Base-by-base conservation (phyloP, 1,284 basidiomycete species). In the Ustilago shanxiensis region DNA sequence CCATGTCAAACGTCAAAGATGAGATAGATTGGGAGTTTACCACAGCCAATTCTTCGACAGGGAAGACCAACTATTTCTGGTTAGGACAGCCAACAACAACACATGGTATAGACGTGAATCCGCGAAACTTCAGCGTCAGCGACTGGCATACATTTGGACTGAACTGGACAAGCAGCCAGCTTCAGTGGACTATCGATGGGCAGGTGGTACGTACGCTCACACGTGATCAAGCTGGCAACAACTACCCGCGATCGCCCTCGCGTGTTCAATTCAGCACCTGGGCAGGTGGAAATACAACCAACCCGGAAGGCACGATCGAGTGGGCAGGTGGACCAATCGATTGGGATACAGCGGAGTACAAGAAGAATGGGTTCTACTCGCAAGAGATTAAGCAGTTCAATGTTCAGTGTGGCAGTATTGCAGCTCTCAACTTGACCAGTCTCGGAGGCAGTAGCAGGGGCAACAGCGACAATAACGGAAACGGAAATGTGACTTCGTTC, bases 241-340 rank as follows among this genome's bases (percentile, higher is more conserved):
- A 55, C 10, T 85, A 75, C 57, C 84, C 84, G 10, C 60, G 71
- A 14, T 76, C 80, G 24, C 84, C 84, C 1, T 64, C 80, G 31
- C 67, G 80, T 18, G 61, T 85, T 8, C 75, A 83, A 49, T 68
- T 85, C 41, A 74, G 74, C 24, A 64, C 72, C 3, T 84, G 79
- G 74, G 81, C 83, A 4, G 78, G 74, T 18, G 76, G 75, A 24
- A 75, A 79, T 37, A 29, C 47, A 28, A 79, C 79, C 14, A 79
- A 77, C 20, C 60, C 60, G 0, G 37, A 54, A n/a, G 81, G 78
- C 6, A 68, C 69, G 7, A 68, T 77, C 41, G 66, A 78, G 16
- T 83, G 82, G 83, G 77, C 78, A 5, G 79, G 80, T 37, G 83
- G 84, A 13, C 37, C 61, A 22, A 79, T 83, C 57, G 75, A 80